Evolutionary conservation across 768 basidiomycete genomes (phyloP), one percentile per base, ranked within the genome.

Genomic region (Tricholoma sp.): DNA sequence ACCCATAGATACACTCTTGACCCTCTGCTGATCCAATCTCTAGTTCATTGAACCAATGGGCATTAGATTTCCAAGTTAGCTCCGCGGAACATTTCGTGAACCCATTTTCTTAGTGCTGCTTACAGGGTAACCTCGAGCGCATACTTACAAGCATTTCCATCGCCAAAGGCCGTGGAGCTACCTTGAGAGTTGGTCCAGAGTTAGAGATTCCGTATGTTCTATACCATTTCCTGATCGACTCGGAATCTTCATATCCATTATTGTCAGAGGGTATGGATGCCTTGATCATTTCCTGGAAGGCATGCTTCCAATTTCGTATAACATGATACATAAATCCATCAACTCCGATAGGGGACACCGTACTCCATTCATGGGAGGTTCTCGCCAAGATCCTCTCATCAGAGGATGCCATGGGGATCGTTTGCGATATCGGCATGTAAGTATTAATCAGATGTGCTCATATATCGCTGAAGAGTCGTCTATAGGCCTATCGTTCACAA

Each of bases 261-360:
- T 34, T 18, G 16, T 18, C 64, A 95, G 93, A 21, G 97, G 96
- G 4, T 99, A 98, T 74, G 97, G 97, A 3, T 99, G 97, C 71
- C 79, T 94, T 52, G 97, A 99, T 67, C 96, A 98, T 66, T 99
- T 98, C 69, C 78, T 98, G 0, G 97, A 99, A 78, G 96, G 96
- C 92, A 54, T 41, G 56, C 18, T 24, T 22, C 21, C 12, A 46
- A 19, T 27, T 34, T 47, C 6, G 29, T 29, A 8, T n/a, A 2
- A 39, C 16, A 22, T 14, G 46, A 0, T 21, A 9, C 47, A 55
- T 45, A 41, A 45, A 24, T 14, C 19, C 10, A 9, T 32, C 32
- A 63, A 46, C 31, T 34, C 50, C 41, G 46, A 19, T 67, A 98
- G 96, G 96, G 47, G 97, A 99, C 67, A 99, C 96, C 8, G 83